These are phyloP conservation scores for Ustilago crameri DNA, from an alignment of 1,284 basidiomycete species.

Conservation along the genomic window DNA sequence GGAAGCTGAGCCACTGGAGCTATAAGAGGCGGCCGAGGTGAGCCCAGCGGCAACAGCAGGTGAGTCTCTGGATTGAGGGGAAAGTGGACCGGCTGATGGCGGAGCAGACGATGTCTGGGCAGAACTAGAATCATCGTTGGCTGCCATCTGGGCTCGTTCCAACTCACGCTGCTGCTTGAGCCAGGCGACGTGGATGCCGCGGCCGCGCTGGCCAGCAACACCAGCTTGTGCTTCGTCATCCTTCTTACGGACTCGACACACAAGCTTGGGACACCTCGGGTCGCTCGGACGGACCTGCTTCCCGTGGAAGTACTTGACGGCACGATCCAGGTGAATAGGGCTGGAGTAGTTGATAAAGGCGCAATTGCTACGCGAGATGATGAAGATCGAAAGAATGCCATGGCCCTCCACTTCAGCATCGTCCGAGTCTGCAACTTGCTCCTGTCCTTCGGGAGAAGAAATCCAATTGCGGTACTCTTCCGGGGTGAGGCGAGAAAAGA, in stretches of 20 bases:
- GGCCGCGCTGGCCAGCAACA: conserved; percentile 88
- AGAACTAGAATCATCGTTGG: neutral
- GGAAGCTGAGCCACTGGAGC: conserved; percentile 53
- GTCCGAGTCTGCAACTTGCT: conserved; percentile 2
- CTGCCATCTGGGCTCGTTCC: conserved; percentile 17
- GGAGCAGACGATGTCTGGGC: conserved; percentile 2
- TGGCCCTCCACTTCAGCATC: conserved; percentile 56
- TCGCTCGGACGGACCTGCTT: conserved; percentile 76
- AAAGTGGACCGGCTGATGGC: conserved; percentile 17
- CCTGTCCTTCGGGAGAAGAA: conserved; percentile 16
- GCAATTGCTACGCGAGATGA: conserved; percentile 90
- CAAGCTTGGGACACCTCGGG: conserved; percentile 78
- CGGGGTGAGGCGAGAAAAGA: conserved; percentile 73
- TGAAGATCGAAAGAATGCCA: conserved; percentile 87
- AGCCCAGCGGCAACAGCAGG: conserved; percentile 16
- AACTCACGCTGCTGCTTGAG: conserved; percentile 72
- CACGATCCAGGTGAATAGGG: conserved; percentile 75
- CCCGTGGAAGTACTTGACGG: conserved; percentile 80
- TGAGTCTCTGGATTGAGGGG: conserved; percentile 13
- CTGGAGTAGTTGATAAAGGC: conserved; percentile 89
- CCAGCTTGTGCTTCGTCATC: conserved; percentile 90
- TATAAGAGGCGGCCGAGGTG: conserved; percentile 34
- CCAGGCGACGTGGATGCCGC: conserved; percentile 84
- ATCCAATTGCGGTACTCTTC: conserved; percentile 29
- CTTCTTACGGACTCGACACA: conserved; percentile 84